Evolutionary conservation across 805 yeast species (phyloP).

Genomic region (Diddensiella santjacobensis): DNA sequence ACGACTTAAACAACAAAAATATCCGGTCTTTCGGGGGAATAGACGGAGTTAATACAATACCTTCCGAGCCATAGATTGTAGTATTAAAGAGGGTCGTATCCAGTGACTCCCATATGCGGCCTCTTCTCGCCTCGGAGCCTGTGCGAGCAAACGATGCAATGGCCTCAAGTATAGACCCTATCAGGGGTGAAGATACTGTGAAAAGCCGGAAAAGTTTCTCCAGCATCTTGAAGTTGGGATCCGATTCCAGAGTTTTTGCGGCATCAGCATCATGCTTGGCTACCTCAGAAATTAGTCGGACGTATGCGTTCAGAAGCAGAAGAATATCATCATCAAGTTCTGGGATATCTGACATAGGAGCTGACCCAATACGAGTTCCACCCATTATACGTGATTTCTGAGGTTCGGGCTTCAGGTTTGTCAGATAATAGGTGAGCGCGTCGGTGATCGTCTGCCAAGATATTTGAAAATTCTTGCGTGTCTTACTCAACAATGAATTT

Average conservation of each 20-base stretch:
- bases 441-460: conserved; percentile 56
- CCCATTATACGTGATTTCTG: conserved; percentile 4
- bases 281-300: conserved; percentile 59
- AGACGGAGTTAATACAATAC: conserved; percentile 25
- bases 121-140: conserved; percentile 38
- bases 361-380: conserved; percentile 8
- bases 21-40: conserved; percentile 44
- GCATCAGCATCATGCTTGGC: conserved; percentile 41
- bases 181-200: conserved; percentile 44
- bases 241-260: conserved; percentile 26
- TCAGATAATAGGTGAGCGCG: conserved; percentile 51
- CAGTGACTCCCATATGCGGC: conserved; percentile 60
- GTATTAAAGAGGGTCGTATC: conserved; percentile 64
- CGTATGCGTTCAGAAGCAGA: conserved; percentile 66
- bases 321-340: conserved; percentile 72
- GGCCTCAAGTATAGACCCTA: conserved; percentile 55
- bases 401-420: conserved; percentile 33
- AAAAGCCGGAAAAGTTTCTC: conserved; percentile 45
- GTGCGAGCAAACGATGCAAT: conserved; percentile 54
- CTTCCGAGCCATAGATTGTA: conserved; percentile 29
- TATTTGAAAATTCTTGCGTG: conserved; percentile 29
- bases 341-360: conserved; percentile 35
- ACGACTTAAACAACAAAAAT: conserved; percentile 44
- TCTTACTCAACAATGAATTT: background rate
- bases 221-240: conserved; percentile 22